Evolutionary conservation across 768 basidiomycete genomes (phyloP), one percentile per base, ranked within the genome.

Genomic region (Piloderma croceum): DNA sequence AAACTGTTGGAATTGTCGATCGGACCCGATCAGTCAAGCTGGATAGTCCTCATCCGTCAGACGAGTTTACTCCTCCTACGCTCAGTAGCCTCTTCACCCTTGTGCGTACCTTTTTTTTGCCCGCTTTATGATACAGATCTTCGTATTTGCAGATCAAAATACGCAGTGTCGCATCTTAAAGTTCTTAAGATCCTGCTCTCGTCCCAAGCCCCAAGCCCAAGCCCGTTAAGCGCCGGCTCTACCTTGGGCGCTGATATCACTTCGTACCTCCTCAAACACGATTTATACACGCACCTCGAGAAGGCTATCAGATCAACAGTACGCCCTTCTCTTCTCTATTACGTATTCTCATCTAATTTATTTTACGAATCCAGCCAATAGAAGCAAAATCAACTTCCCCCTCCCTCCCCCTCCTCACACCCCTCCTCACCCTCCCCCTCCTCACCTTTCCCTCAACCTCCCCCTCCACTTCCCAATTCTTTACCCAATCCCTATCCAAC

Each of bases 21-120:
- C n/a, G n/a, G n/a, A n/a, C n/a, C n/a, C n/a, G 7, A 67, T 63
- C 5, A 48, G 39, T 7, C 65, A 68, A 79, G 74, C 45, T 87
- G 83, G 83, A 48, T 76, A n/a, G 68, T 77, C 3, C 69, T 89
- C 12, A 63, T 86, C 6, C 64, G 70, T 18, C 73, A 71, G 46
- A 56, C 68, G 0, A 54, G 68, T 6, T 33, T 77, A 13, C 53
- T 78, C n/a, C 58, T 89, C 1, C 62, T 88, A 20, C 58, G 56
- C 27, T 76, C 78, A 0, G 57, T 79, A 1, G 69, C 83, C 1
- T 58, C 48, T 3, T 49, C 57, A 9, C 71, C 79, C n/a, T n/a
- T n/a, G n/a, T n/a, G n/a, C n/a, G n/a, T n/a, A n/a, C n/a, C n/a
- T n/a, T n/a, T n/a, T n/a, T n/a, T n/a, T n/a, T n/a, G n/a, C n/a